Conservation (phyloP, 768 basidiomycete genomes). For the Amanita polypyramis region DNA sequence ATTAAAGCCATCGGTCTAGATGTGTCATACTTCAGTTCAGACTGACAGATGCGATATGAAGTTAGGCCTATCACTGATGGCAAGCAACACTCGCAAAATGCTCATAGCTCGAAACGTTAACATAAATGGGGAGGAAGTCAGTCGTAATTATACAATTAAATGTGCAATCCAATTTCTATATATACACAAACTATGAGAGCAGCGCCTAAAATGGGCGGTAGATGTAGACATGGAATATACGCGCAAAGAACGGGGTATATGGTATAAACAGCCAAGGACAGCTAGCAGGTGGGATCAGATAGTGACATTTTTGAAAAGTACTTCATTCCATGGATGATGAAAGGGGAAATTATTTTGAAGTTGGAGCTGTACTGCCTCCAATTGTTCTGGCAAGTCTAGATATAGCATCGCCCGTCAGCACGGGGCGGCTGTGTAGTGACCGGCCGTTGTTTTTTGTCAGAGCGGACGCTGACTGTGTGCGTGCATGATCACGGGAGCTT, state of each 20-base stretch:
- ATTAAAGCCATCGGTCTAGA: conserved; percentile 89
- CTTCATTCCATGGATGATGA: conserved; percentile 15
- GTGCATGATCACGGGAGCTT: conserved; percentile 39
- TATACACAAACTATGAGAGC: neutral
- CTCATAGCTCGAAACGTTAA: too few species aligned
- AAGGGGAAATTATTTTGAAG: conserved; percentile 14
- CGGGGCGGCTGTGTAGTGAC: conserved; percentile 43
- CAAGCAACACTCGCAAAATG: too few species aligned
- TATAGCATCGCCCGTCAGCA: conserved; percentile 64
- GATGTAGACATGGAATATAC: neutral
- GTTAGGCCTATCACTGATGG: neutral
- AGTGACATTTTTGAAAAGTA: neutral
- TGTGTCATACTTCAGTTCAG: conserved; percentile 83
- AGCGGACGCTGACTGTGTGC: conserved; percentile 62
- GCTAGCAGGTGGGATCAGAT: neutral
- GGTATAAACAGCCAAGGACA: neutral
- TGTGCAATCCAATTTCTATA: neutral
- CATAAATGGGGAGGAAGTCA: neutral
- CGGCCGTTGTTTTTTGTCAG: conserved; percentile 27
- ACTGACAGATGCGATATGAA: conserved; percentile 9
- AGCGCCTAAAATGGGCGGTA: neutral
- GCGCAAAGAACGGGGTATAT: neutral
- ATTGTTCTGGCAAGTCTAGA: conserved; percentile 56
- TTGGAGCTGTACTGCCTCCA: conserved; percentile 23
- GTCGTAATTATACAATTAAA: neutral